Conservation (phyloP, 2,329 filamentous ascomycete species). For the Aspergillus texensis region DNA sequence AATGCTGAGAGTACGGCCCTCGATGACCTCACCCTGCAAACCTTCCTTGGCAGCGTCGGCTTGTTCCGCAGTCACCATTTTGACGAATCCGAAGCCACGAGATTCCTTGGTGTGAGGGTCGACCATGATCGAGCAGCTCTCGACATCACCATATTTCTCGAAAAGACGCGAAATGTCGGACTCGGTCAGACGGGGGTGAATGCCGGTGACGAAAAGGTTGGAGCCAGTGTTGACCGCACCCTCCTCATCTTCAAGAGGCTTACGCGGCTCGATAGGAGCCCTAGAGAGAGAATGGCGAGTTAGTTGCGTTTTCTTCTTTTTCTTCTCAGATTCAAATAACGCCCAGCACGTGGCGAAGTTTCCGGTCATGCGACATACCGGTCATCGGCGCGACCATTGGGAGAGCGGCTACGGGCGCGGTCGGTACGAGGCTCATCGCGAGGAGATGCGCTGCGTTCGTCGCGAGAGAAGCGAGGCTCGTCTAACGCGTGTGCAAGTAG, state of each 20-base stretch:
- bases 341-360: not conserved
- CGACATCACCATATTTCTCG: constrained; percentile 97
- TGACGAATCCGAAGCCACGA: constrained; percentile 97
- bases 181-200: constrained; percentile 88
- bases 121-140: constrained; percentile 99
- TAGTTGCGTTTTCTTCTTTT: not conserved
- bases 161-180: constrained; percentile 92
- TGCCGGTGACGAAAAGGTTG: constrained; percentile 98
- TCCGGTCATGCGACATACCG: constrained; percentile 43
- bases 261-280: constrained; percentile 51
- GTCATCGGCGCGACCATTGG: constrained; percentile 59
- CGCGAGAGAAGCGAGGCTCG: constrained; percentile 66
- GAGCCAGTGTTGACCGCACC: constrained; percentile 89
- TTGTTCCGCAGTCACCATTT: constrained; percentile 94
- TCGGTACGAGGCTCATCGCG: constrained; percentile 58
- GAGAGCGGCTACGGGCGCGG: constrained; percentile 66
- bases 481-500: constrained; percentile 38
- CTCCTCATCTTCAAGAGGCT: constrained; percentile 63
- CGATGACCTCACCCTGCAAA: constrained; percentile 90
- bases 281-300: constrained; percentile 28
- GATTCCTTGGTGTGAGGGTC: constrained; percentile 98
- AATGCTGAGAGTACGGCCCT: constrained; percentile 94
- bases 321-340: not conserved
- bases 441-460: constrained; percentile 65
- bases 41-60: constrained; percentile 97